Base-by-base conservation (phyloP, 352 stramenopile species). In the Ophiocytium majus region DNA sequence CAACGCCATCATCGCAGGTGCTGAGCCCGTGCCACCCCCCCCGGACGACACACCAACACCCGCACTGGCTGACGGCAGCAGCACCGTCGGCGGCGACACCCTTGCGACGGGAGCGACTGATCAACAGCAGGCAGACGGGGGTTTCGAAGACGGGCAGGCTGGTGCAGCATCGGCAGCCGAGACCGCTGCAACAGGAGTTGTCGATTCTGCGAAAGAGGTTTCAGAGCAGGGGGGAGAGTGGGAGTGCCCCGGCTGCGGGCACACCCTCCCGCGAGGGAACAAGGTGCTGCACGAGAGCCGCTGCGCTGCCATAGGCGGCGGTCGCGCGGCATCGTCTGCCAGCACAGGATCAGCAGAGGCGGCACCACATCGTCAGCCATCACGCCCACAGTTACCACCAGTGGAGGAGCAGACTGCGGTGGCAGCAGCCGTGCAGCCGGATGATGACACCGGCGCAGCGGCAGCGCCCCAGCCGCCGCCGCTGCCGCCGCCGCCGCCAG, bases 1-100 rank as follows among this genome's bases (percentile, higher is more conserved):
- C 35, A 78, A 43, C 17, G 66, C 66, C 35, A 78, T 78, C 35
- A 78, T 78, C 35, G 66, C 66, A 14, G 66, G 66, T 35, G 35
- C 66, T 17, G 66, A 78, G 66, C 5, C 5, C 43, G 14, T 5
- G 14, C 5, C 43, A 14, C 14, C 43, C 14, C 5, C 43, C 43
- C 5, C 5, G 43, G 14, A 14, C 43, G 43, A 57, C 43, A 14
- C 43, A 14, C 43, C 14, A 14, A 57, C 43, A 5, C 5, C 43
- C 43, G 43, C 43, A 14, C 43, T 57, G 5, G 43, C n/a, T n/a
- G 5, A 57, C 43, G 14, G 43, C 43, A 57, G 43, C 43, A 57
- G 43, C 43, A 57, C 5, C 14, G 43, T 5, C 5, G 43, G 5
- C n/a, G n/a, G n/a, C n/a, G n/a, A n/a, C n/a, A n/a, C n/a, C n/a